Evolutionary conservation across 768 basidiomycete species (phyloP), one percentile per base, ranked within the genome.

Genomic region (Termitomyces titanicus): DNA sequence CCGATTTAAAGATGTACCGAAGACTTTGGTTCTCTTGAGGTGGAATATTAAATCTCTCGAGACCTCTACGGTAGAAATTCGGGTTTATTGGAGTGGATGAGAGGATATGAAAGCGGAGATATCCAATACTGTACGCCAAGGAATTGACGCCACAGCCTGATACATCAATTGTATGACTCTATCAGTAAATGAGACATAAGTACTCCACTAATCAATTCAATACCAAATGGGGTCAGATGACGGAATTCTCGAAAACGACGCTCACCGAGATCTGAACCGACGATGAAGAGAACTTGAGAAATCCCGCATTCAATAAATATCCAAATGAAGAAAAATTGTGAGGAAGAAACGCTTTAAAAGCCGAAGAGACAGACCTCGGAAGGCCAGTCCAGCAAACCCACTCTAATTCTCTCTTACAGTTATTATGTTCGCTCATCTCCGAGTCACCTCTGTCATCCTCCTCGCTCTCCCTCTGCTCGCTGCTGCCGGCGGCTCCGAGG

Each of bases 401-500:
- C 35, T 49, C 48, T 6, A 7, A 20, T 18, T 38, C 25, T n/a
- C 31, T 20, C 15, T 35, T 25, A 13, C 20, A 29, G 12, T 40
- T 27, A 29, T 29, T 7, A 55, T 55, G 54, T 55, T 55, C 8
- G 18, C 47, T 55, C 54, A 47, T 37, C 40, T n/a, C n/a, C n/a
- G n/a, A n/a, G n/a, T 55, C 42, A 25, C 47, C n/a, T 11, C 47
- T 49, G 39, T n/a, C 11, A 18, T 44, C 25, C 40, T 55, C 24
- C 33, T 43, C 11, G 40, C 47, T 48, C 54, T 55, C 15, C 54
- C 54, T 29, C 24, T 55, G 15, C 18, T 55, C 13, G 31, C 34
- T 43, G 37, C 33, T 34, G 33, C 47, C n/a, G n/a, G n/a, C n/a
- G n/a, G n/a, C n/a, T n/a, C n/a, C n/a, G n/a, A n/a, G n/a, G 20